phyloP scores from a whole-genome alignment of 1,284 basidiomycete species.

The Apiotrichum porosum region DNA sequence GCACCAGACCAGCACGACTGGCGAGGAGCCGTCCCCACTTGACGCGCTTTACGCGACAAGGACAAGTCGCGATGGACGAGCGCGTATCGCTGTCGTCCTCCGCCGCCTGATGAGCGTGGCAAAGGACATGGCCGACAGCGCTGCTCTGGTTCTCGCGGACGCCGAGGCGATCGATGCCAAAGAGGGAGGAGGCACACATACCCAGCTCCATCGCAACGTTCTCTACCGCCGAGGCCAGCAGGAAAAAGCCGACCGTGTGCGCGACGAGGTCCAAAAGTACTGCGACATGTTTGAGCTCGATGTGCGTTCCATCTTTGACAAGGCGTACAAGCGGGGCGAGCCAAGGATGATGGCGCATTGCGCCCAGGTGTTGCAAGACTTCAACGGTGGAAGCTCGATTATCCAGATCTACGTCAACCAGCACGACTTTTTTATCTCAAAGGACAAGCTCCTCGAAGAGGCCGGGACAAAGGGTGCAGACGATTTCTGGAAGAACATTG shows the following conservation, averaged over 20 bases:
- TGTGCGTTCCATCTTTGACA: slow-evolving; percentile 92
- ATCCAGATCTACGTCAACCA: slow-evolving; percentile 99
- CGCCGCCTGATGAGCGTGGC: slow-evolving; percentile 81
- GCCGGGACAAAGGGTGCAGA: slow-evolving; percentile 49
- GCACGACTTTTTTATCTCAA: slow-evolving; percentile 95
- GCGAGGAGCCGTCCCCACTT: slow-evolving; percentile 27
- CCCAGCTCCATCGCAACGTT: slow-evolving; percentile 3
- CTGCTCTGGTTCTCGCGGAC: slow-evolving; percentile 56
- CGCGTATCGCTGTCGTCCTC: slow-evolving; percentile 84
- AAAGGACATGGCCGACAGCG: slow-evolving; percentile 59
- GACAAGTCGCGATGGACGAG: slow-evolving; percentile 67
- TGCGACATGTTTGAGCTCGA: slow-evolving; percentile 99
- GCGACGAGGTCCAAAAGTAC: slow-evolving; percentile 77
- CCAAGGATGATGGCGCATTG: slow-evolving; percentile 99
- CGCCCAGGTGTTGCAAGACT: slow-evolving; percentile 91
- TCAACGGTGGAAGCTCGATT: slow-evolving; percentile 94
- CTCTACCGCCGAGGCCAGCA: slow-evolving; percentile 32
- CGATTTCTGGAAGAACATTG: slow-evolving; percentile 71
- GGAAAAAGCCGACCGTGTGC: slow-evolving; percentile 45
- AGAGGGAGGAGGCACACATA: slow-evolving; percentile 12
- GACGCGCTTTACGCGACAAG: slow-evolving; percentile 54
- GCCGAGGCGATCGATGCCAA: slow-evolving; percentile 47
- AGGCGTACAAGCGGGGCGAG: slow-evolving; percentile 91
- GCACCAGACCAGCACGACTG: slow-evolving; percentile 65
- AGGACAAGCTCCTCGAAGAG: slow-evolving; percentile 59